Base-by-base conservation (phyloP, 805 yeast species). In the Ogataea sp. region DNA sequence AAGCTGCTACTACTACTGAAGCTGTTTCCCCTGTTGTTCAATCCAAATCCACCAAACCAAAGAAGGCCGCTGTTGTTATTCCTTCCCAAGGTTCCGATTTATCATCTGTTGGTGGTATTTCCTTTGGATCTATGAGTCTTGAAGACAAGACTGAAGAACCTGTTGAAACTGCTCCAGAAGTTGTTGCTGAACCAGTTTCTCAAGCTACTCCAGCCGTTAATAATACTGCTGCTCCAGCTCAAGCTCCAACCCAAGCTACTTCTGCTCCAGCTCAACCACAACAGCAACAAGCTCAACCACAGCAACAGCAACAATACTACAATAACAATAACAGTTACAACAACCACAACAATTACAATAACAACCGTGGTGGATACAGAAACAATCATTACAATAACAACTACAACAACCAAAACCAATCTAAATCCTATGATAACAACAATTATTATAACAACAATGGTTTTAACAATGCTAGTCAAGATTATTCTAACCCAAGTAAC, bases 101-200 rank as follows among this genome's bases (percentile, higher is more conserved):
- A 43, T 59, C 63, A 46, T 43, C 59, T 25, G 64, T 69, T 38
- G 76, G n/a, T n/a, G n/a, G 77, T 42, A 75, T 73, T 37, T 70
- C 78, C 7, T 73, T 73, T 43, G 79, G 78, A 34, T 73, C 78
- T 3, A 65, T 73, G 61, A 55, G 72, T 4, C 56, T 75, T 46
- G 61, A 66, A 39, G 73, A 72, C 32, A 72, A 69, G 36, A 67
- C 65, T 41, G 52, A 59, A 32, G 48, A 52, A 21, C 46, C 45
- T 16, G 43, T 42, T 13, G 46, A 46, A 23, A 52, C 28, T 27
- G 33, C 39, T 9, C 20, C 43, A 29, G 37, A 32, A 17, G 33
- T 29, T 24, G 35, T 35, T 31, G 18, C 36, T 24, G 20, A 36
- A 16, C 42, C 44, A 27, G 29, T 39, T 21, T 35, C 43, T 33